Base-by-base conservation (phyloP, 129 eudicot genomes). In the Flaveria robusta region DNA sequence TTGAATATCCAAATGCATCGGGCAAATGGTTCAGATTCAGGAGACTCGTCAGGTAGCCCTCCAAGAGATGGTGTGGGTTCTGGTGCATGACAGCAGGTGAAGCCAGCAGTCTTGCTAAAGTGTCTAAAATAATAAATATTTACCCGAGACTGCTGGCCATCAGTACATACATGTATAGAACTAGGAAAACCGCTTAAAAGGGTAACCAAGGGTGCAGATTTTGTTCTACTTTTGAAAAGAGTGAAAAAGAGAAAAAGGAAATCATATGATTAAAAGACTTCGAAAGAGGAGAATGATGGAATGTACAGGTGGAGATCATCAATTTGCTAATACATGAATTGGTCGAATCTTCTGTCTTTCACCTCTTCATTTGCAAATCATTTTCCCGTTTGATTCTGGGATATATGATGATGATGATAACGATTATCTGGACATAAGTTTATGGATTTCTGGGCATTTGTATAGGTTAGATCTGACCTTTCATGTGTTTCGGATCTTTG, bases 1-100 rank as follows among this genome's bases (percentile, higher is more conserved):
- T 77, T 87, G 68, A 90, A 85, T 83, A 74, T 90, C 49, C 87
- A 85, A 77, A 69, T 81, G 46, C 79, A 79, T 67, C 76, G 59
- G 74, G 72, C 87, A 66, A 81, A 85, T 74, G 90, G 78, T 47
- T 85, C 85, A 67, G 89, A 79, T 34, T 80, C 81, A 0, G 88
- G 72, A 9, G 85, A 85, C 52, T 76, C 88, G 20, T 65, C 79
- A 15, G 86, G 77, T 41, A 85, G 79, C 79, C 79, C 82, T 54
- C 76, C 71, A 27, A 86, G 80, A 26, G 88, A 70, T 34, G 86
- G 82, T 80, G 71, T 78, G 39, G 79, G 76, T 42, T 83, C 72
- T 68, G 64, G 76, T 18, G 46, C 64, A 29, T 83, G 76, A 82
- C 82, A 81, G 77, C 46, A 63, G 68, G 47, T 64, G 62, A 66